These are phyloP conservation scores for Hypomontagnella monticulosa DNA, from an alignment of 495 filamentous ascomycete species.

Conservation along the genomic window DNA sequence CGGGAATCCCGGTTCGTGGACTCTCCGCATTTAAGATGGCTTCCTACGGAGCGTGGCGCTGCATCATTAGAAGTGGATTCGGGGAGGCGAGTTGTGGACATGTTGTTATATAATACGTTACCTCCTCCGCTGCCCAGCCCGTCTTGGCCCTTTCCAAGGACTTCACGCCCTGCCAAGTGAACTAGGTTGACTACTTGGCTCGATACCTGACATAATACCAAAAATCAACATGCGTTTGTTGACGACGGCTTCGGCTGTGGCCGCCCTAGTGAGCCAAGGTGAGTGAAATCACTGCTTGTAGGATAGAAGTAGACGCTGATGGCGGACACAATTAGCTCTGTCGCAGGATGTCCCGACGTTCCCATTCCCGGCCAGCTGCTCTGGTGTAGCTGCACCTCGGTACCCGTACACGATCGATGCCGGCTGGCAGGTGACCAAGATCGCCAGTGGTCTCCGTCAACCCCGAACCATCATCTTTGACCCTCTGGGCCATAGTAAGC, in stretches of 20 bases:
- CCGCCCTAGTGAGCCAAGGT: constrained; percentile 40
- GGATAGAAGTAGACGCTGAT: not conserved
- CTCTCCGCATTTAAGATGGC: constrained; percentile 37
- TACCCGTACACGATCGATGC: constrained; percentile 44
- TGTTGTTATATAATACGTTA: constrained; percentile 29
- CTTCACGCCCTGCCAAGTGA: constrained; percentile 30
- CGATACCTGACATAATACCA: constrained; percentile 20
- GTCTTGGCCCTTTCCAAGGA: constrained; percentile 26
- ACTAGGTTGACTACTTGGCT: constrained; percentile 23
- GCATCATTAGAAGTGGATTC: constrained; percentile 18
- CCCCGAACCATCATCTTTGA: constrained; percentile 50
- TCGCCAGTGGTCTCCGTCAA: constrained; percentile 46
- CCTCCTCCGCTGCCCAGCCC: constrained; percentile 16
- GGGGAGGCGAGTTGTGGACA: constrained; percentile 8
- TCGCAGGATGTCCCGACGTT: constrained; percentile 34
- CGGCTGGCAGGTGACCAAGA: constrained; percentile 49
- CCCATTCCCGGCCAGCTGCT: constrained; percentile 45
- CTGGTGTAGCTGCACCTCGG: constrained; percentile 41
- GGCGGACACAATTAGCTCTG: constrained; percentile 18
- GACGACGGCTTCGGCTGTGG: constrained; percentile 24
- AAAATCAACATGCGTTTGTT: constrained; percentile 34
- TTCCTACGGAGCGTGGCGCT: constrained; percentile 18
- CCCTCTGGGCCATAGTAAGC: constrained; percentile 45
- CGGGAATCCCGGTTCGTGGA: constrained; percentile 37
- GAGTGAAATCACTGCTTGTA: constrained; percentile 7